Evolutionary conservation across 495 filamentous ascomycete species (phyloP).

Genomic region (Hypomontagnella monticulosa): DNA sequence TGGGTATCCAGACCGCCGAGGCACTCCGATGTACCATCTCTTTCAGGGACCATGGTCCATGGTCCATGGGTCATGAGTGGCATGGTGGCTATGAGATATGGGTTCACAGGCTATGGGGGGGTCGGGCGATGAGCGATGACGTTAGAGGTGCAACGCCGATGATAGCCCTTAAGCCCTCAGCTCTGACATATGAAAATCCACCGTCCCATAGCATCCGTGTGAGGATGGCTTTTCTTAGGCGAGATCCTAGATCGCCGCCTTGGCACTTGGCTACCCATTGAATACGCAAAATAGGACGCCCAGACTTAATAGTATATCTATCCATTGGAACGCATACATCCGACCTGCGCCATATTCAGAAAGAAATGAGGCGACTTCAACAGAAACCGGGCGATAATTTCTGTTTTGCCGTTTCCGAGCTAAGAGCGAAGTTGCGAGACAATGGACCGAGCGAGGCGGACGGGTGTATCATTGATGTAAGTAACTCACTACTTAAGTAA

Average conservation of each 20-base stretch:
- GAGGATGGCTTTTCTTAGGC: not conserved
- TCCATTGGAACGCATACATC: not conserved
- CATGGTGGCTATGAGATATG: constrained; percentile 19
- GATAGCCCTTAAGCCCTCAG: constrained; percentile 34
- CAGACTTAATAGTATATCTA: constrained; percentile 15
- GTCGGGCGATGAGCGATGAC: constrained; percentile 37
- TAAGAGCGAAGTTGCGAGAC: constrained; percentile 24
- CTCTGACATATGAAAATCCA: constrained; percentile 24
- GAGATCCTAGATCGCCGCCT: constrained; percentile 25
- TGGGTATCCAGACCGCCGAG: constrained; percentile 27
- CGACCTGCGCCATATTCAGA: not conserved
- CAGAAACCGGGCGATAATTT: constrained; percentile 11
- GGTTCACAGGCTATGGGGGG: too few relatives aligned
- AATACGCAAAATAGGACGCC: constrained; percentile 16
- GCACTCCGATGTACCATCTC: constrained; percentile 19
- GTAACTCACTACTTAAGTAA: too few relatives aligned
- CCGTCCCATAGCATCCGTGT: too few relatives aligned
- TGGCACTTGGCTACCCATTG: constrained; percentile 16
- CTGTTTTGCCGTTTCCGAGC: constrained; percentile 23
- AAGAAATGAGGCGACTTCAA: constrained; percentile 22
- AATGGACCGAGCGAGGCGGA: constrained; percentile 14
- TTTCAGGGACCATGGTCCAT: constrained; percentile 32
- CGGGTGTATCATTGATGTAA: too few relatives aligned
- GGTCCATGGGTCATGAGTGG: constrained; percentile 12
- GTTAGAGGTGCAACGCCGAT: constrained; percentile 38